phyloP scores from a whole-genome alignment of 1,284 basidiomycete species.

The Fomitiporia mediterranea region DNA sequence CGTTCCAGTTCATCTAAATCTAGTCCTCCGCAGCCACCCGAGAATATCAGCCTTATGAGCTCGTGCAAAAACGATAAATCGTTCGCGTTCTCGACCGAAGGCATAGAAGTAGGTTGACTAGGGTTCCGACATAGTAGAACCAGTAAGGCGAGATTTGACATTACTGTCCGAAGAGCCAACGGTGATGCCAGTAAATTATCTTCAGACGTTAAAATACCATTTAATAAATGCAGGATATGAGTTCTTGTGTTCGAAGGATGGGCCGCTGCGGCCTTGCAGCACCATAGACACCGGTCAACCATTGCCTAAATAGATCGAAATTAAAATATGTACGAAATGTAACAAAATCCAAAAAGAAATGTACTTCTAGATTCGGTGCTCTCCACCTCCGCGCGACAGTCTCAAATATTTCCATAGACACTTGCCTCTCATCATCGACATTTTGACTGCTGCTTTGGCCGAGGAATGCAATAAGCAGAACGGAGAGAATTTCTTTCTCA shows the following conservation, averaged over 20 bases:
- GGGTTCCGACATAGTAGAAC: slow-evolving; percentile 14
- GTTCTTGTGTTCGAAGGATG: slow-evolving; percentile 37
- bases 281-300: slow-evolving; percentile 61
- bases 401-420: slow-evolving; percentile 60
- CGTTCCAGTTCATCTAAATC: slow-evolving; percentile 31
- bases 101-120: background rate
- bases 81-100: slow-evolving; percentile 18
- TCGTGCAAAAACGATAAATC: slow-evolving; percentile 29
- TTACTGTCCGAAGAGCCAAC: slow-evolving; percentile 46
- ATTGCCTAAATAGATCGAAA: slow-evolving; percentile 35
- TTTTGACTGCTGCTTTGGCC: slow-evolving; percentile 31
- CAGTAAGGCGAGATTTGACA: slow-evolving; percentile 48
- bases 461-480: slow-evolving; percentile 53
- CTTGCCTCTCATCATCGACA: slow-evolving; percentile 47
- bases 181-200: slow-evolving; percentile 40
- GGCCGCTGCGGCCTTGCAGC: slow-evolving; percentile 50
- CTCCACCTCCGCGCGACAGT: slow-evolving; percentile 51
- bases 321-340: background rate
- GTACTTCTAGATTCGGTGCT: slow-evolving; percentile 44
- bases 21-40: slow-evolving; percentile 31
- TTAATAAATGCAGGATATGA: slow-evolving; percentile 46
- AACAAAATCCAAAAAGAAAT: slow-evolving; percentile 6
- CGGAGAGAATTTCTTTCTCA: slow-evolving; percentile 54
- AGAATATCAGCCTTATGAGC: slow-evolving; percentile 28
- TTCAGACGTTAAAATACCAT: slow-evolving; percentile 44